A percentile compares a stretch with the other conserved stretches of the same genome.
These are phyloP conservation scores for Pythium rhizo-oryzae DNA, from an alignment of 352 stramenopile species.

Conservation along the genomic window DNA sequence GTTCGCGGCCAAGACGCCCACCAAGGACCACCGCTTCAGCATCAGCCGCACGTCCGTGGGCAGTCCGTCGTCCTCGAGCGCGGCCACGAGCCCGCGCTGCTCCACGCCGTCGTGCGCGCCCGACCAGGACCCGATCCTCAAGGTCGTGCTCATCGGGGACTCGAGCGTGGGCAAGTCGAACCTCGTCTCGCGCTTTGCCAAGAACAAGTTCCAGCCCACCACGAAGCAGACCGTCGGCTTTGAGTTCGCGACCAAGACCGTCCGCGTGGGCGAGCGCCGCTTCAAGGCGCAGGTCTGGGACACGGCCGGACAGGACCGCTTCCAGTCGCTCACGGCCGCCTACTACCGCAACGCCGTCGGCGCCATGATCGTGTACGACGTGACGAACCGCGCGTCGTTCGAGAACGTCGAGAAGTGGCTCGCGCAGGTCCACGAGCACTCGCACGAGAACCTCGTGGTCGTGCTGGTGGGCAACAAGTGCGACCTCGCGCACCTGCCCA, in stretches of 20 bases:
- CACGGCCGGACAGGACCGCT: slow-evolving; percentile 89
- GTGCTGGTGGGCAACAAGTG: slow-evolving; percentile 90
- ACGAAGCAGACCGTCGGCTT: slow-evolving; percentile 86
- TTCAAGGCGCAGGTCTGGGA: slow-evolving; percentile 92
- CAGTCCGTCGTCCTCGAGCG: slow-evolving; percentile 39
- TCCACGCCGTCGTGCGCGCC: slow-evolving; percentile 35
- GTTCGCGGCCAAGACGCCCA: slow-evolving; percentile 13
- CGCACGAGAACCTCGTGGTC: slow-evolving; percentile 81
- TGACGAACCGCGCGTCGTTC: slow-evolving; percentile 87
- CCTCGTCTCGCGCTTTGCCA: slow-evolving; percentile 87
- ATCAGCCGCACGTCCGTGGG: slow-evolving; percentile 29
- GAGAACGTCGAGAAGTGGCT: slow-evolving; percentile 82
- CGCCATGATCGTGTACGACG: slow-evolving; percentile 93
- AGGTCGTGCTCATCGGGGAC: slow-evolving; percentile 89
- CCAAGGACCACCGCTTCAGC: slow-evolving; percentile 41
- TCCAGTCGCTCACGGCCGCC: slow-evolving; percentile 91
- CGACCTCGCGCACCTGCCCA: slow-evolving; percentile 74
- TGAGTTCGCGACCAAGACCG: slow-evolving; percentile 88
- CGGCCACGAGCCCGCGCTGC: slow-evolving; percentile 54
- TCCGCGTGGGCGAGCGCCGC: slow-evolving; percentile 78
- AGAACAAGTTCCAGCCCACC: slow-evolving; percentile 86
- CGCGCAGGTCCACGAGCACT: slow-evolving; percentile 79
- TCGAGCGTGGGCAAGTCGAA: slow-evolving; percentile 90
- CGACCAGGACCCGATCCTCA: slow-evolving; percentile 73
- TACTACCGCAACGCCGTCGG: slow-evolving; percentile 93